Evolutionary conservation across 1,284 basidiomycete genomes (phyloP).

Genomic region (Puccinia hordei): DNA sequence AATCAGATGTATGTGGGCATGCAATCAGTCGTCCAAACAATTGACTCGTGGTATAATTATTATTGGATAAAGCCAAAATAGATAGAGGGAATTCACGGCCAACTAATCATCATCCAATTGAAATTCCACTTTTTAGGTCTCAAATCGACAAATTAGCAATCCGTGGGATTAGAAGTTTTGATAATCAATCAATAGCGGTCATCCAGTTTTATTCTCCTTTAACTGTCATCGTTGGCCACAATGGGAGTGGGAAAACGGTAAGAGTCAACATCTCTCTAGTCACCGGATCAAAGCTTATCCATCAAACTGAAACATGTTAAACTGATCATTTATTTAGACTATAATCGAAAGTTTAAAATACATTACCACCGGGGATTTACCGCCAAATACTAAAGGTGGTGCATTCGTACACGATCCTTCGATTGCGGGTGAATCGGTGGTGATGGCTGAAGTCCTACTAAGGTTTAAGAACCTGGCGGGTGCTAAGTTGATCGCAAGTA

Average conservation of each 20-base stretch:
- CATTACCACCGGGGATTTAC: conserved; percentile 95
- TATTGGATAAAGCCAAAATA: not conserved
- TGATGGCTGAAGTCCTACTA: conserved; percentile 95
- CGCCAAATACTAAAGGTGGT: conserved; percentile 94
- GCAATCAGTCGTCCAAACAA: not conserved
- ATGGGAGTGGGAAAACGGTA: conserved; percentile 94
- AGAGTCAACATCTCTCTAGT: conserved; percentile 52
- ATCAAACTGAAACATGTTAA: not conserved
- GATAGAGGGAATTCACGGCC: too few species aligned
- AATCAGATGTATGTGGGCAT: not conserved
- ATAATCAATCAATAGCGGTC: conserved; percentile 85
- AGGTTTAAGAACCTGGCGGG: conserved; percentile 87
- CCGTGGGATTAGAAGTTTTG: conserved; percentile 61
- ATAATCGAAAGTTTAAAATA: conserved; percentile 99
- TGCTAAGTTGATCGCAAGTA: conserved; percentile 83
- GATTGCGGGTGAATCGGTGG: conserved; percentile 97
- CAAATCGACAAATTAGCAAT: conserved; percentile 57
- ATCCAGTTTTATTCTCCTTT: conserved; percentile 98
- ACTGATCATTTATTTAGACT: conserved; percentile 63
- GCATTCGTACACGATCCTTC: conserved; percentile 95
- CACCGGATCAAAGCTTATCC: not conserved
- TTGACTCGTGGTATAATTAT: not conserved
- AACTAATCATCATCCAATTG: not conserved
- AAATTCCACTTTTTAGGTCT: conserved; percentile 22
- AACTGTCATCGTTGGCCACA: conserved; percentile 97